Evolutionary conservation across 768 basidiomycete species (phyloP).

Genomic region (Inosperma sp.): DNA sequence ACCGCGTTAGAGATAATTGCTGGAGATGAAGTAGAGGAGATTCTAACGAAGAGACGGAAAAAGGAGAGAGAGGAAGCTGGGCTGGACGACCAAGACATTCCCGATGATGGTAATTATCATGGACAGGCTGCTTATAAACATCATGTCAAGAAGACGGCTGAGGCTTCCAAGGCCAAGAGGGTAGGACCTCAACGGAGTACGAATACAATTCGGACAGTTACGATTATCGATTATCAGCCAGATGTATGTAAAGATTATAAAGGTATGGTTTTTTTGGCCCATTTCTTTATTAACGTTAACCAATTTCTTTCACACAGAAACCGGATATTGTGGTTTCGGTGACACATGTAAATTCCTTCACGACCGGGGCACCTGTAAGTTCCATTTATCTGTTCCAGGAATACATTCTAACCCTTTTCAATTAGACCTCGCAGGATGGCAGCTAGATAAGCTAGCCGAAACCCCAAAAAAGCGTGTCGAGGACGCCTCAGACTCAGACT

Average conservation of each 20-base stretch:
- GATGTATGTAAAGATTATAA: conserved; percentile 99
- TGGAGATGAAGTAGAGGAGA: conserved; percentile 76
- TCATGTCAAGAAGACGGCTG: conserved; percentile 77
- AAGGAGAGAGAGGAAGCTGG: conserved; percentile 49
- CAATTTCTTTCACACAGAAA: conserved; percentile 53
- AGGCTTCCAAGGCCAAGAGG: conserved; percentile 84
- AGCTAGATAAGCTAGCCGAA: conserved; percentile 89
- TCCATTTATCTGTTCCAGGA: conserved; percentile 6
- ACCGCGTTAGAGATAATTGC: conserved; percentile 70
- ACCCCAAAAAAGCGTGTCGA: conserved; percentile 60
- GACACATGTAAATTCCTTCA: conserved; percentile 99
- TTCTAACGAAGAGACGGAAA: conserved; percentile 64
- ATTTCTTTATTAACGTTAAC: conserved; percentile 5
- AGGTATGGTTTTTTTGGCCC: conserved; percentile 49
- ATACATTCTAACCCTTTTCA: conserved; percentile 6
- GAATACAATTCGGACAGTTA: conserved; percentile 88
- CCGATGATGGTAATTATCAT: conserved; percentile 82
- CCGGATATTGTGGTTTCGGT: conserved; percentile 97
- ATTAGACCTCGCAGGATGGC: conserved; percentile 95
- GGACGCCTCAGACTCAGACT: conserved; percentile 57
- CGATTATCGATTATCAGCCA: conserved; percentile 95
- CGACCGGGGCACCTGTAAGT: conserved; percentile 91
- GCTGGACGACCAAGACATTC: conserved; percentile 54
- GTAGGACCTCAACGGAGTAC: conserved; percentile 73
- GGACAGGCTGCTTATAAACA: conserved; percentile 79